Base-by-base conservation (phyloP, 1,284 basidiomycete genomes). In the Fomitiporia mediterranea region DNA sequence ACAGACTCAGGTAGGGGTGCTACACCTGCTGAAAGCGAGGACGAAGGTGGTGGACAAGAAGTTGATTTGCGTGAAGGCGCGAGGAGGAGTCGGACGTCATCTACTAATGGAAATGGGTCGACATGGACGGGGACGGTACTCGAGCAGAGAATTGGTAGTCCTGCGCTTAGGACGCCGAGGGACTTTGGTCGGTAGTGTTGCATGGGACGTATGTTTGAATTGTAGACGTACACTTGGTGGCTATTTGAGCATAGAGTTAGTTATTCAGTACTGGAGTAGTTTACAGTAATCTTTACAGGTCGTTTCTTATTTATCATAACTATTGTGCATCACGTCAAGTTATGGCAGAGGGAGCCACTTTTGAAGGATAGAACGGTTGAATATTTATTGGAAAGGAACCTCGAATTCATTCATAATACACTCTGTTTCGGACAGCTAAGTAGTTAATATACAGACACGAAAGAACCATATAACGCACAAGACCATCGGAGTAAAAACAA, bases 131-230 rank as follows among this genome's bases (percentile, higher is more conserved):
- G 43, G 25, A 59, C 39, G 9, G 57, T 34, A 34, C 42, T 48
- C 5, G 53, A 54, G 13, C 28, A 35, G 34, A 52, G 57, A 25
- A 46, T 46, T 49, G 57, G 38, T 15, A 59, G 57, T 32, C 57
- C 57, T 37, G 51, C 53, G 11, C 32, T 58, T n/a, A 39, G 57
- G n/a, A 58, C 46, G 38, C 57, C 57, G 7, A 39, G 56, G 25
- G 56, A 58, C 23, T 34, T 43, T 38, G 51, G 52, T 35, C 43
- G 43, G 19, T 34, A 47, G 32, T 38, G 28, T 23, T 35, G 46
- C 13, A 38, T 25, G 19, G 23, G 46, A 11, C 46, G 53, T 7
- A 57, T 52, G 44, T 52, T 57, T 30, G 34, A 19, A 8, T 57
- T 51, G 35, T 57, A 57, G 56, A 30, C 25, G 32, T 13, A 6